Conservation (phyloP, 768 basidiomycete genomes). For the Russula ochroleuca region DNA sequence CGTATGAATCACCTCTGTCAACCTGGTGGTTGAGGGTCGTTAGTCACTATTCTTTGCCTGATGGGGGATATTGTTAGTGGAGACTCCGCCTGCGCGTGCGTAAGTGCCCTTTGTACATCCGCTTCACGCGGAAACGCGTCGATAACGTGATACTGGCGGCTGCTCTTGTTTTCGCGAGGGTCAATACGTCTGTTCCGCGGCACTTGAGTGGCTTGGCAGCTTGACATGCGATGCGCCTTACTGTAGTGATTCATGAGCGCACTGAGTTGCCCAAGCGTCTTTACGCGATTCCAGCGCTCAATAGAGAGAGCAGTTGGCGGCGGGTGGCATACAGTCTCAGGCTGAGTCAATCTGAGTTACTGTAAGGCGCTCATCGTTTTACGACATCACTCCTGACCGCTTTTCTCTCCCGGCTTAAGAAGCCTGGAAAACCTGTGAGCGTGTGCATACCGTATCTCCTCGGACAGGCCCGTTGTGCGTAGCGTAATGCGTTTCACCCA, state of each 20-base stretch:
- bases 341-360: conserved; percentile 12
- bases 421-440: background rate
- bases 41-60: background rate
- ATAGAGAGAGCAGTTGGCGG: background rate
- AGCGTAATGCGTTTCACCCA: background rate
- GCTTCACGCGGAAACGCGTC: background rate
- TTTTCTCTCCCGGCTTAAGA: background rate
- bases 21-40: background rate
- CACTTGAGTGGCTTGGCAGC: background rate
- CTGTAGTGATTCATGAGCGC: background rate
- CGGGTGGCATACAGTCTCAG: background rate
- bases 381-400: background rate
- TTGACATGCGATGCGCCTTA: background rate
- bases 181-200: conserved; percentile 8
- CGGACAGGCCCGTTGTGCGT: background rate
- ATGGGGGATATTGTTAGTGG: background rate
- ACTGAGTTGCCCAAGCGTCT: background rate
- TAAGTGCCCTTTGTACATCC: too few relatives aligned
- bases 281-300: background rate
- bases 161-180: background rate
- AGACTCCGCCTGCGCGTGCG: background rate
- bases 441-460: background rate
- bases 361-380: background rate
- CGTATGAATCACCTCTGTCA: too few relatives aligned
- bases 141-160: background rate